Base-by-base conservation (phyloP, 805 yeast species). In the Jamesozyma jinghongensis region DNA sequence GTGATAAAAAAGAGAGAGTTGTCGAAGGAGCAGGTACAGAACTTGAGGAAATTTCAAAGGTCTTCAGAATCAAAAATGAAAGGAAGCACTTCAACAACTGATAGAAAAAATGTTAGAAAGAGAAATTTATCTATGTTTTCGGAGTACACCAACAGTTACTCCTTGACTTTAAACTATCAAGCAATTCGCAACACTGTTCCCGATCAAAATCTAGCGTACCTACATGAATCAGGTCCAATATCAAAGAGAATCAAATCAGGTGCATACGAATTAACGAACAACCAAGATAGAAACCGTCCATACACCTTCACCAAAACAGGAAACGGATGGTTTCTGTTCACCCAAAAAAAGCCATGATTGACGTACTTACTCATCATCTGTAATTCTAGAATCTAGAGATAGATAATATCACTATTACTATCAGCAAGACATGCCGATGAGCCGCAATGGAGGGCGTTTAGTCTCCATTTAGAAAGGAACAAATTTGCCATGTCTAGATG, bases 121-220 rank as follows among this genome's bases (percentile, higher is more conserved):
- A 34, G 41, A 17, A 20, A 31, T 19, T 6, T 45, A 17, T 10
- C 30, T 2, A 36, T 39, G 42, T 45, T 45, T 32, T 45, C 48
- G 4, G 48, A 45, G n/a, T 45, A 44, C 26, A 49, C 54, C 6
- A 46, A 51, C 12, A 46, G 50, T 33, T 36, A 40, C 25, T 16
- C 33, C 13, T n/a, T 33, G 11, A 7, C 13, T 8, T n/a, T 27
- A 12, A 6, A 25, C n/a, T 30, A 34, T 19, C 7, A 6, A 2
- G 6, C 12, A 12, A 25, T 18, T 4, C 18, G 32, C 8, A 37
- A 16, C 3, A 13, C 25, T 19, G 16, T 6, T 11, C 13, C 3
- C 22, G 25, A 26, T 7, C 18, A 25, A 5, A 22, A 26, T 20
- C 14, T n/a, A 6, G 10, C 25, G 26, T 22, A 6, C 26, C 10